These are phyloP conservation scores for Sugiyamaella qingdaonensis DNA, from an alignment of 805 yeast species.

Conservation along the genomic window DNA sequence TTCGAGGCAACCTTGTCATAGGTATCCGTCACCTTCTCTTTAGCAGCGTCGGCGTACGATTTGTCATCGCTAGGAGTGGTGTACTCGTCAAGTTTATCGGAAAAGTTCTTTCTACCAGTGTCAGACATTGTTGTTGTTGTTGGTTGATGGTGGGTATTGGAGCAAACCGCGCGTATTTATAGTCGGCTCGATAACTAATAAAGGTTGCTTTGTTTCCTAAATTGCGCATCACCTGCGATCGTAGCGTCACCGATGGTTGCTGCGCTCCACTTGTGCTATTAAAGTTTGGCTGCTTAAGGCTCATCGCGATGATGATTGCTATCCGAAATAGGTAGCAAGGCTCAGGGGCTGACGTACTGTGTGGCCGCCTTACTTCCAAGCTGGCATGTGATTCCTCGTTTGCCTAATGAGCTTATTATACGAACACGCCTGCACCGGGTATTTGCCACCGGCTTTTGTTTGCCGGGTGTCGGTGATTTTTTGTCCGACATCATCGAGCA, in stretches of 20 bases:
- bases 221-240: neutral
- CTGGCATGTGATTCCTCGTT: no score
- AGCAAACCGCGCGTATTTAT: neutral
- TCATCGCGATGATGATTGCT: neutral
- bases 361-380: no score
- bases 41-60: constrained; percentile 57
- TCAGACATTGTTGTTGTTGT: constrained; percentile 16
- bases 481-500: no score
- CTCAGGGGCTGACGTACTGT: neutral
- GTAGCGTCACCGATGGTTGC: neutral
- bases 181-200: no score
- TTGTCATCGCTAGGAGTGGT: constrained; percentile 71
- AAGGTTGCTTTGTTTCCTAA: neutral
- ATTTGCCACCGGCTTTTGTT: no score
- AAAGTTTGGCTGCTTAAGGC: neutral
- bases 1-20: constrained; percentile 60
- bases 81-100: constrained; percentile 63
- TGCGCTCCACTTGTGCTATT: neutral
- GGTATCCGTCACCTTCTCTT: constrained; percentile 64
- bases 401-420: no score
- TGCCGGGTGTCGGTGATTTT: no score
- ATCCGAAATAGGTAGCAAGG: neutral
- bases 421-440: no score
- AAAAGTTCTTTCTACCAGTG: constrained; percentile 69
- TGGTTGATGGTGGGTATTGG: neutral